A percentile compares a stretch with the other conserved stretches of the same genome.
These are phyloP conservation scores for Pyrrhoderma lamaoense DNA, from an alignment of 1,284 basidiomycete genomes.

Conservation along the genomic window DNA sequence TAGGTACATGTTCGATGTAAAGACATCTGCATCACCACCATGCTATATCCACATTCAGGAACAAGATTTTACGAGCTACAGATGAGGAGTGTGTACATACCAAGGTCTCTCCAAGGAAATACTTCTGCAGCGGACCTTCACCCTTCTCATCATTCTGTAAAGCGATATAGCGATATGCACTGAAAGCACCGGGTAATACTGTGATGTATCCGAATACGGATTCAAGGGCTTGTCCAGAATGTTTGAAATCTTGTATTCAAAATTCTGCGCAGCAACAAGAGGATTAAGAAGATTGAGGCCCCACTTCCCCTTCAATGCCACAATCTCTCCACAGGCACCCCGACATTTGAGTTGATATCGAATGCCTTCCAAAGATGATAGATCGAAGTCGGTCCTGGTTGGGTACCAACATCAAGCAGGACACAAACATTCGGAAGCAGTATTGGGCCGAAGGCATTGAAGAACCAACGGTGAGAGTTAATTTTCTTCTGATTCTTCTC, in stretches of 20 bases:
- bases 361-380: conserved; percentile 96
- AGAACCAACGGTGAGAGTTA: conserved; percentile 92
- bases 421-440: conserved; percentile 84
- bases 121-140: conserved; percentile 86
- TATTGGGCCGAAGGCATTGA: conserved; percentile 78
- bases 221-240: conserved; percentile 90
- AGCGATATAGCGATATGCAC: conserved; percentile 87
- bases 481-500: conserved; percentile 92
- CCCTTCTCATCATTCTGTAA: conserved; percentile 82
- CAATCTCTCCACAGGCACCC: conserved; percentile 89
- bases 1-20: conserved; percentile 94
- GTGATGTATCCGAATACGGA: conserved; percentile 94
- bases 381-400: conserved; percentile 93
- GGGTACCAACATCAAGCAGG: conserved; percentile 89
- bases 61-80: conserved; percentile 41
- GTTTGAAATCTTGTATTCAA: conserved; percentile 98
- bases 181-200: conserved; percentile 94
- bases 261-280: conserved; percentile 92
- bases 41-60: conserved; percentile 45
- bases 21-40: conserved; percentile 81
- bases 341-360: conserved; percentile 69
- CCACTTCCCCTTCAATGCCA: conserved; percentile 90
- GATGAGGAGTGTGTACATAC: conserved; percentile 74
- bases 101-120: conserved; percentile 93
- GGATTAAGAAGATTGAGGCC: conserved; percentile 92